Evolutionary conservation across 306 rosid species (phyloP).

Genomic region (Quercus bicolor): DNA sequence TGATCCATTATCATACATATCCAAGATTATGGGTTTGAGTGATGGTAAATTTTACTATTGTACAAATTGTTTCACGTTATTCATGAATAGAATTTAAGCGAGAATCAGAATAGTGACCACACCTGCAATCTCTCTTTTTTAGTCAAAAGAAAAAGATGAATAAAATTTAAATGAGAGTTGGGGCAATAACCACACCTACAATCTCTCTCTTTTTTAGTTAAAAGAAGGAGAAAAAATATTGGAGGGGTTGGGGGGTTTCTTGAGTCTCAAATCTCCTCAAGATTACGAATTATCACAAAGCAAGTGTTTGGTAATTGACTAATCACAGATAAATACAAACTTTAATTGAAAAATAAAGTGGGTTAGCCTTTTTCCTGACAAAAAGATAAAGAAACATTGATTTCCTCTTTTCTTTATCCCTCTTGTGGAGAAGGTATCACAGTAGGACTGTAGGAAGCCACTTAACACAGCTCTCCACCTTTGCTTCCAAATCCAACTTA

Average conservation of each 20-base stretch:
- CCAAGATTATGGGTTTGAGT: too few species aligned
- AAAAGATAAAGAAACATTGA: background rate
- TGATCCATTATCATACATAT: too few species aligned
- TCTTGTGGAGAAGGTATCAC: constrained; percentile 34
- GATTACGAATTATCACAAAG: background rate
- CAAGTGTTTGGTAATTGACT: background rate
- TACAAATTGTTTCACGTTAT: too few species aligned
- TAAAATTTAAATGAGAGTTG: too few species aligned
- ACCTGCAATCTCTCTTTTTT: too few species aligned
- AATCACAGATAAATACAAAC: background rate
- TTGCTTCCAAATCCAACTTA: constrained; percentile 40
- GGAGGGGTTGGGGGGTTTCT: background rate
- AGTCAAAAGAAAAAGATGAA: too few species aligned
- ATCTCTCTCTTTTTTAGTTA: too few species aligned
- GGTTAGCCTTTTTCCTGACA: background rate
- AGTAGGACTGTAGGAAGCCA: constrained; percentile 21
- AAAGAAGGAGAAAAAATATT: too few species aligned
- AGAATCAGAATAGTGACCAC: too few species aligned
- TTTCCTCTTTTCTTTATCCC: constrained; percentile 28
- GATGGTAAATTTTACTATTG: too few species aligned
- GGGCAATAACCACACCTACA: too few species aligned
- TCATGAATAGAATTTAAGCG: too few species aligned
- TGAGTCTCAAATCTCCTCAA: constrained; percentile 15
- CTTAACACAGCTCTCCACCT: constrained; percentile 30
- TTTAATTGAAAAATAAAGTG: background rate